Evolutionary conservation across 352 stramenopile species (phyloP).

Genomic region (Phytophthora agathidicida): DNA sequence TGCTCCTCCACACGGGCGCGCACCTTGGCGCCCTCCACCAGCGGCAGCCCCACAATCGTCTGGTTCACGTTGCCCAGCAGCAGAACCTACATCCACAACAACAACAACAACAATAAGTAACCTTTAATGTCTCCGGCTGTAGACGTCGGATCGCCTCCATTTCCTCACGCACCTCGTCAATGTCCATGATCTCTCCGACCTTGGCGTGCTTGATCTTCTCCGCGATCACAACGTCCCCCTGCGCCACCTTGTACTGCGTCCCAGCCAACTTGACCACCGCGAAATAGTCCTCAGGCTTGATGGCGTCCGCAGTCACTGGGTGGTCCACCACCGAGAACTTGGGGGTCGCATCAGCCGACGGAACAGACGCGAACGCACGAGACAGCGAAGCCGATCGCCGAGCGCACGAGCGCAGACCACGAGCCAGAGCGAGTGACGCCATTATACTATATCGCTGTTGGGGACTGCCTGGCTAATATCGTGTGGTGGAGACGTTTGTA

Average conservation of each 20-base stretch:
- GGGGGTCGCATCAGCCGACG: slow-evolving; percentile 23
- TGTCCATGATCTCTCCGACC: slow-evolving; percentile 83
- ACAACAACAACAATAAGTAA: slow-evolving; percentile 1
- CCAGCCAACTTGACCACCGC: slow-evolving; percentile 84
- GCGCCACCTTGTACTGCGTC: slow-evolving; percentile 89
- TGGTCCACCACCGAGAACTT: slow-evolving; percentile 82
- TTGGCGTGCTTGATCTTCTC: slow-evolving; percentile 90
- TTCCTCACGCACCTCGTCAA: slow-evolving; percentile 56
- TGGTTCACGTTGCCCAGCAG: slow-evolving; percentile 85
- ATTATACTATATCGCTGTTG: slow-evolving; percentile 7
- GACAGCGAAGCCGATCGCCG: slow-evolving; percentile 16
- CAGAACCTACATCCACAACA: slow-evolving; percentile 50
- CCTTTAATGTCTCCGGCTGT: background rate
- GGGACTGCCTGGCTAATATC: background rate
- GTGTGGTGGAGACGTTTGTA: no score
- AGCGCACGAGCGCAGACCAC: slow-evolving; percentile 24
- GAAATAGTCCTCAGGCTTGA: slow-evolving; percentile 81
- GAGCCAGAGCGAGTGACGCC: slow-evolving; percentile 31
- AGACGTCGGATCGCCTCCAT: slow-evolving; percentile 9
- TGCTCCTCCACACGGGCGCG: slow-evolving; percentile 86
- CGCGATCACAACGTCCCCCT: slow-evolving; percentile 82
- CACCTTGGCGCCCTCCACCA: slow-evolving; percentile 76
- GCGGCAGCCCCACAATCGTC: slow-evolving; percentile 78
- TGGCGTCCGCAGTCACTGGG: slow-evolving; percentile 67
- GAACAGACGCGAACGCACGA: slow-evolving; percentile 26